A percentile compares a stretch with the other conserved stretches of the same genome.
phyloP scores from a whole-genome alignment of 116 monocot species.

The Zostera marina region DNA sequence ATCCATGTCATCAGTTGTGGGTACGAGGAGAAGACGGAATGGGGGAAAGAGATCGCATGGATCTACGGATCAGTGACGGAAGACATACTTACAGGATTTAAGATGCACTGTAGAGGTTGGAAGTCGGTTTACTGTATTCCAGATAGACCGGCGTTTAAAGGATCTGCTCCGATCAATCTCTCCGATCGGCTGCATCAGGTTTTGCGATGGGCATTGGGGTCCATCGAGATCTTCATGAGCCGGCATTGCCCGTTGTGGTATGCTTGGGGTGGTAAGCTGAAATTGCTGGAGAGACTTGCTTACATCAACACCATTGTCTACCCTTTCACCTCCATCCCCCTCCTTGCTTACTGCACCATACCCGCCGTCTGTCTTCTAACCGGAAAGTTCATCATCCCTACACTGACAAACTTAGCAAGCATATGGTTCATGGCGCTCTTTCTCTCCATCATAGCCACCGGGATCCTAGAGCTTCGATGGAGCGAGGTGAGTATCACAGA shows the following conservation, averaged over 20 bases:
- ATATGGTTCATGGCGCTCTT: constrained; percentile 91
- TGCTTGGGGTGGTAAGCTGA: constrained; percentile 73
- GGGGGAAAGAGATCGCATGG: constrained; percentile 99
- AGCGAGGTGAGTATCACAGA: constrained; percentile 84
- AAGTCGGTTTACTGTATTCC: constrained; percentile 83
- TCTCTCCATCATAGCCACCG: constrained; percentile 83
- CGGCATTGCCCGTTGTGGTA: constrained; percentile 95
- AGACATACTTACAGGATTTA: constrained; percentile 82
- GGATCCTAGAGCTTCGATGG: constrained; percentile 84
- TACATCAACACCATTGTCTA: constrained; percentile 94
- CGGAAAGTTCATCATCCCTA: constrained; percentile 91
- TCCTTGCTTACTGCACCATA: constrained; percentile 73
- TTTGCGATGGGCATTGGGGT: constrained; percentile 83
- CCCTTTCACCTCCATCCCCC: constrained; percentile 83
- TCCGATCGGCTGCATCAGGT: constrained; percentile 82
- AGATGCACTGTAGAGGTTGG: constrained; percentile 95
- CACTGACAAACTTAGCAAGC: constrained; percentile 61
- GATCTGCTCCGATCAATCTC: constrained; percentile 87
- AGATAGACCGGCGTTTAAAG: constrained; percentile 63
- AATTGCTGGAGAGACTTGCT: constrained; percentile 67
- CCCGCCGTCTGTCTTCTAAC: constrained; percentile 90
- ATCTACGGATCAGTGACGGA: constrained; percentile 91
- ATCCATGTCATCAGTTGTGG: constrained; percentile 88
- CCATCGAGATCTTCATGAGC: constrained; percentile 87
- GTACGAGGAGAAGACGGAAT: constrained; percentile 90